A percentile compares a stretch with the other conserved stretches of the same genome.
Conservation (phyloP, 176 grass and related monocot genomes). For the Zea luxurians region DNA sequence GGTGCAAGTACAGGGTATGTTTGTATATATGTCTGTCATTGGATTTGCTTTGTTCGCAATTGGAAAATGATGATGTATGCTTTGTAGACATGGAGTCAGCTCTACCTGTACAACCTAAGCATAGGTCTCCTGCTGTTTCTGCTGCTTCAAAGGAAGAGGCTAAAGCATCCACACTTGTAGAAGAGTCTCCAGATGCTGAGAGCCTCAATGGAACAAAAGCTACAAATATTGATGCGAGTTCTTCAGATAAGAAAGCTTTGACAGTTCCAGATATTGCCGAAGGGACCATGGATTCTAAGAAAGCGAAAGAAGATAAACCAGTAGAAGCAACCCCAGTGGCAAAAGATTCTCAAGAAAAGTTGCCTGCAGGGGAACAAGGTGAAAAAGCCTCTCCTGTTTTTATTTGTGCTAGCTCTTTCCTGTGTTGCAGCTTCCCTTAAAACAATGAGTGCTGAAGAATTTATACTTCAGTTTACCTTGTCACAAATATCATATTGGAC, state of each 20-base stretch:
- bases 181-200: conserved; percentile 62
- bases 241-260: conserved; percentile 51
- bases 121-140: conserved; percentile 72
- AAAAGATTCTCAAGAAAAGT: conserved; percentile 66
- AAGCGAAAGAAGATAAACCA: conserved; percentile 52
- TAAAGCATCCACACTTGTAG: conserved; percentile 51
- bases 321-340: conserved; percentile 48
- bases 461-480: neutral
- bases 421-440: conserved; percentile 9
- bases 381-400: conserved; percentile 42
- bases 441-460: conserved; percentile 9
- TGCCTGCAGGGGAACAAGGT: conserved; percentile 71
- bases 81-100: conserved; percentile 80
- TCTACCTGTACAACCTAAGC: conserved; percentile 62
- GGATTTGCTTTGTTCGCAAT: conserved; percentile 15
- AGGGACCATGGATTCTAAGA: conserved; percentile 55
- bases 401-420: conserved; percentile 33
- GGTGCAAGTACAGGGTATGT: conserved; percentile 74
- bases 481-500: neutral
- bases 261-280: conserved; percentile 52
- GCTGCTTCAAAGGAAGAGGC: conserved; percentile 80
- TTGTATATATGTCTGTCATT: conserved; percentile 28
- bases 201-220: conserved; percentile 51
- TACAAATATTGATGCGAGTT: conserved; percentile 49
- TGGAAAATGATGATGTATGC: conserved; percentile 30